phyloP scores from a whole-genome alignment of 139 green algal genomes.

The Zygnema circumcarinatum region DNA sequence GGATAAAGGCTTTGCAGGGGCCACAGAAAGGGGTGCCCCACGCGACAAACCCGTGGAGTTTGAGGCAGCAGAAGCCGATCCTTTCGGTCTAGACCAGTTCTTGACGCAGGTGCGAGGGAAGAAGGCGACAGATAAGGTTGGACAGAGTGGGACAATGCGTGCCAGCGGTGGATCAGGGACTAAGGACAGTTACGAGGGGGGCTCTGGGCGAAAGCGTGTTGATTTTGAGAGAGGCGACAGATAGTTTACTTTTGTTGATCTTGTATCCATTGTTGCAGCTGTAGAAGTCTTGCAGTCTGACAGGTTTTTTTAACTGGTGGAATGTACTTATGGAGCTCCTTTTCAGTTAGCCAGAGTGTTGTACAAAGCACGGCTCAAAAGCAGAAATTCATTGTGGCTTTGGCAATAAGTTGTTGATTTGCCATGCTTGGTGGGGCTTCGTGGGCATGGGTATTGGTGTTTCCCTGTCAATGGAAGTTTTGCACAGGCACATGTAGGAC shows the following conservation, averaged over 20 bases:
- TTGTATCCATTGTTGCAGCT: no score
- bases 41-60: conserved; percentile 81
- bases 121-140: conserved; percentile 62
- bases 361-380: no score
- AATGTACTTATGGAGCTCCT: no score
- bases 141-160: conserved; percentile 33
- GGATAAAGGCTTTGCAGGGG: conserved; percentile 87
- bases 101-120: conserved; percentile 77
- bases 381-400: no score
- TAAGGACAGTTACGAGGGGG: conserved; percentile 48
- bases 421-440: no score
- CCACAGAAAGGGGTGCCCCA: conserved; percentile 61
- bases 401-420: no score
- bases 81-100: conserved; percentile 94
- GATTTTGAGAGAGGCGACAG: conserved; percentile 58
- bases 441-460: no score
- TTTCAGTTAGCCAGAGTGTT: no score
- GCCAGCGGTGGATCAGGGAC: conserved; percentile 23
- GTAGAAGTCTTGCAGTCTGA: no score
- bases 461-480: no score
- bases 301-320: no score
- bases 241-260: conserved; percentile 23
- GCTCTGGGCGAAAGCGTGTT: conserved; percentile 39
- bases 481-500: no score
- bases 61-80: conserved; percentile 88